Evolutionary conservation across 179 eudicot genomes (phyloP).

Genomic region (Spinacia oleracea): DNA sequence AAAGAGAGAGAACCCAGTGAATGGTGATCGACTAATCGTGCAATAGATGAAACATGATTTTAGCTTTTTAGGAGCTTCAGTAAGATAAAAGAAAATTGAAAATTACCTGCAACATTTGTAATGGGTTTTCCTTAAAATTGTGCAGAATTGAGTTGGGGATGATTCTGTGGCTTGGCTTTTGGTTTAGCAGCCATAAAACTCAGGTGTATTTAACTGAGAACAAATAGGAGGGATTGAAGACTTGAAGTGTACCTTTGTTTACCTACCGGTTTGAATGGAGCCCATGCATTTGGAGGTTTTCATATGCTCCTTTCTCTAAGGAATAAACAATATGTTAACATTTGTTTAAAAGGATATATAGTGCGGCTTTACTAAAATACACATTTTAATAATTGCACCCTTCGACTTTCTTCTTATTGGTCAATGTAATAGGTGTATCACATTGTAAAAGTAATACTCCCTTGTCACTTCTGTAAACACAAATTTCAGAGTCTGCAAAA

Average conservation of each 20-base stretch:
- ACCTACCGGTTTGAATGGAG: not conserved
- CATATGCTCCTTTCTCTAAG: not conserved
- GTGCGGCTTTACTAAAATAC: too few species aligned
- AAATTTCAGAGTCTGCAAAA: too few species aligned
- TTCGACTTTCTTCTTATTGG: too few species aligned
- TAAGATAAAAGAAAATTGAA: not conserved
- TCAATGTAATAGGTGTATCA: too few species aligned
- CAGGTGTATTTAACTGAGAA: conserved; percentile 16
- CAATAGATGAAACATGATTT: not conserved
- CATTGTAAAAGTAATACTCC: too few species aligned
- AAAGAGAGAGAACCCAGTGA: conserved; percentile 29
- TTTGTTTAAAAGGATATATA: too few species aligned
- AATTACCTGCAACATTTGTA: not conserved
- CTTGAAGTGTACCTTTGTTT: not conserved
- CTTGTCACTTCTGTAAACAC: too few species aligned
- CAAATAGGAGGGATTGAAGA: not conserved
- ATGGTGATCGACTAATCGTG: not conserved
- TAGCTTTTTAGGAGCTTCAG: not conserved
- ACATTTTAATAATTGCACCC: too few species aligned
- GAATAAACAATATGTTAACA: not conserved
- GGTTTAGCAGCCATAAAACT: conserved; percentile 14
- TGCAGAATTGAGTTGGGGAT: not conserved
- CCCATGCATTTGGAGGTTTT: not conserved
- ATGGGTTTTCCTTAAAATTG: not conserved
- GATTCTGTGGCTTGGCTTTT: not conserved